Evolutionary conservation across 495 filamentous ascomycete genomes (phyloP), one percentile per base, ranked within the genome.

Genomic region (Neurospora terricola): DNA sequence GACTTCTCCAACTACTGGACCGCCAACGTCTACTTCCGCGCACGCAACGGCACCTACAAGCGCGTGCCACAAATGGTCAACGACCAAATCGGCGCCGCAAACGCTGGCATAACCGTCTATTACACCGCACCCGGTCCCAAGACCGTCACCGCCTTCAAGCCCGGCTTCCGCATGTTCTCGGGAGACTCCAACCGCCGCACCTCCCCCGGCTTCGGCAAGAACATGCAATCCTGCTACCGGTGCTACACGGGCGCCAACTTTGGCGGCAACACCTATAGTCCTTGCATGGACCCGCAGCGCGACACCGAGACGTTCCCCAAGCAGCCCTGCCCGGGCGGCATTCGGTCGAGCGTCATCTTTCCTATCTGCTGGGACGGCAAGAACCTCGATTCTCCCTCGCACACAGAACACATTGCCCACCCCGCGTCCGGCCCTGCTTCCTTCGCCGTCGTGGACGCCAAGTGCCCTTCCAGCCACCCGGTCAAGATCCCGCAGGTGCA

Each of bases 1-100:
- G 83, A 86, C 71, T 79, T 84, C 70, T 81, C 79, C 72, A 86
- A 86, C 81, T 87, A 87, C 82, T 87, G 85, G 85, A 86, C 85
- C 0, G 85, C 85, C 59, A 82, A 81, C 78, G 76, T 87, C 68
- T 87, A 86, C 80, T 87, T 86, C 80, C 81, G 81, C 74, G 84
- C 85, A 9, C 81, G 80, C 36, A 87, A 87, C 75, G 85, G 85
- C 37, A 84, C 80, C 21, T 86, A 83, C 79, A 83, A 86, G 78
- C 85, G 85, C 27, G 84, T 87, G 0, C 78, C 78, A 1, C 78
- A 78, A 70, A 78, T 78, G 75, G 72, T 72, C 38, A 79, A 79
- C 54, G 73, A 75, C 8, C 69, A 34, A 5, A 78, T 77, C 38
- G 75, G 75, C 9, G 72, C 40, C 12, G 75, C 75, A 36, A 79